Conservation (phyloP, 306 rosid species). For the Biancaea sappan region DNA sequence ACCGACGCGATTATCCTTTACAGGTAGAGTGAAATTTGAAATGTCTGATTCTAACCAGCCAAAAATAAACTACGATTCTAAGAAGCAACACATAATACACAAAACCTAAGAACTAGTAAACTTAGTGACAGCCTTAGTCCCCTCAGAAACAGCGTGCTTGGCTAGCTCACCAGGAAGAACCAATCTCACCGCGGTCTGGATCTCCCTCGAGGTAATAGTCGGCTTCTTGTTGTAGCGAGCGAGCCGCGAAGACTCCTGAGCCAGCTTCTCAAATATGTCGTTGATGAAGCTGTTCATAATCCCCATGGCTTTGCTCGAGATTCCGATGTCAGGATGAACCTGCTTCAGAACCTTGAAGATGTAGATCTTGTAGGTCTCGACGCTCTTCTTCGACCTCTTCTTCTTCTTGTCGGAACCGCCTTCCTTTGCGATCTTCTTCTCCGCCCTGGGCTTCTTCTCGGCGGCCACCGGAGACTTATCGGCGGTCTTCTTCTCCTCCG, state of each 20-base stretch:
- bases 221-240: constrained; percentile 71
- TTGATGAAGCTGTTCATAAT: constrained; percentile 68
- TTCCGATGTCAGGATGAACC: constrained; percentile 63
- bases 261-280: constrained; percentile 64
- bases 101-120: constrained; percentile 53
- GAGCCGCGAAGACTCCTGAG: constrained; percentile 54
- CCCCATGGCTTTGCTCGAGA: constrained; percentile 64
- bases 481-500: constrained; percentile 49
- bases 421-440: constrained; percentile 57
- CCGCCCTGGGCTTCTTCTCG: constrained; percentile 62
- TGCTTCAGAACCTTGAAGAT: constrained; percentile 69
- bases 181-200: constrained; percentile 58
- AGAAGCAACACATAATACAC: not conserved
- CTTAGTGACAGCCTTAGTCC: constrained; percentile 67
- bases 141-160: constrained; percentile 67
- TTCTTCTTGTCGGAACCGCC: constrained; percentile 49
- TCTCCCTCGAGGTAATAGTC: constrained; percentile 61
- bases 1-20: not conserved
- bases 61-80: not conserved
- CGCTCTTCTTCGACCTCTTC: constrained; percentile 57
- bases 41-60: not conserved
- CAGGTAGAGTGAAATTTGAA: not conserved
- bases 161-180: constrained; percentile 66
- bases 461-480: constrained; percentile 49
- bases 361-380: constrained; percentile 65